Evolutionary conservation across 306 rosid species (phyloP).

Genomic region (Sophora flavescens): DNA sequence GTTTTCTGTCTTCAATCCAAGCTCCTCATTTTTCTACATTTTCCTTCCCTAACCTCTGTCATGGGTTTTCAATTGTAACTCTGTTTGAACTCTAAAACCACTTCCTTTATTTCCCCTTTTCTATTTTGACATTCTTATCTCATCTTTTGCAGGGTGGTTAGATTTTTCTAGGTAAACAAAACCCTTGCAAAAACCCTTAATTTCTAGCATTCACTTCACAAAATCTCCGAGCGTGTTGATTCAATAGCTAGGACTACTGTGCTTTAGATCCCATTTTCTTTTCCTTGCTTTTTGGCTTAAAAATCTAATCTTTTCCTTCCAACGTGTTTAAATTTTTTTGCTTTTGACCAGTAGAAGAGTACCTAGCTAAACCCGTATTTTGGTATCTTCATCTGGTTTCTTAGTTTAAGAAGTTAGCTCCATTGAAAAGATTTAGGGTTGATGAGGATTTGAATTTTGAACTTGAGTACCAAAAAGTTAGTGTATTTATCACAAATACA

Average conservation of each 20-base stretch:
- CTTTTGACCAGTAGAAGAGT: conserved; percentile 30
- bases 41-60: conserved; percentile 28
- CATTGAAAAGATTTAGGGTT: conserved; percentile 33
- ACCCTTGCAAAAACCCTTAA: conserved; percentile 47
- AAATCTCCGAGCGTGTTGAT: conserved; percentile 18
- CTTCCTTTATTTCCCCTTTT: conserved; percentile 4
- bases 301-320: conserved; percentile 45
- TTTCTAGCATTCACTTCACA: conserved; percentile 31
- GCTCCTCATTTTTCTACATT: conserved; percentile 61
- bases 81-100: conserved; percentile 45
- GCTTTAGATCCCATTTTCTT: conserved; percentile 33
- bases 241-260: conserved; percentile 46
- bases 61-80: conserved; percentile 33
- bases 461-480: conserved; percentile 9
- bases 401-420: conserved; percentile 23
- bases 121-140: conserved; percentile 33
- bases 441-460: conserved; percentile 28
- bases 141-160: conserved; percentile 36
- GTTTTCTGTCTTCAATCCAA: conserved; percentile 42
- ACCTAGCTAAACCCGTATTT: conserved; percentile 27
- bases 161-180: conserved; percentile 46
- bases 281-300: conserved; percentile 25
- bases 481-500: conserved; percentile 41
- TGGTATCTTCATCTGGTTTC: conserved; percentile 21
- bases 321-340: neutral